Evolutionary conservation across 805 yeast genomes (phyloP).

Genomic region (Saccharomycopsis fodiens): DNA sequence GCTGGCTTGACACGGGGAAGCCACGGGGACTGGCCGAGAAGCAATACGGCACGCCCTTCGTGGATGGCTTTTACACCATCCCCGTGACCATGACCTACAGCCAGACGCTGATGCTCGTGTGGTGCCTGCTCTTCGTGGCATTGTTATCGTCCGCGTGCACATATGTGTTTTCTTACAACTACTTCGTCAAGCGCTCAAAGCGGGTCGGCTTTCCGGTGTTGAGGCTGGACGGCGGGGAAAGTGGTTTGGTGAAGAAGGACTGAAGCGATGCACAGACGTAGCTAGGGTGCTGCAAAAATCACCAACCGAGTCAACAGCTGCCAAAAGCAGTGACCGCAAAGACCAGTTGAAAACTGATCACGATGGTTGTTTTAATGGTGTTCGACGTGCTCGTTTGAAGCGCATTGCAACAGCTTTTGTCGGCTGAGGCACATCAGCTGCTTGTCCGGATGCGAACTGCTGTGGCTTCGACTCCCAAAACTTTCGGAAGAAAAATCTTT

Average conservation of each 20-base stretch:
- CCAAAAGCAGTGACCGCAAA: too few species aligned
- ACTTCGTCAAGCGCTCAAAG: background rate
- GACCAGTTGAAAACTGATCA: too few species aligned
- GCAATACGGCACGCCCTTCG: constrained; percentile 3
- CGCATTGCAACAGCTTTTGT: too few species aligned
- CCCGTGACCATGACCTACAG: constrained; percentile 6
- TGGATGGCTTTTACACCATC: constrained; percentile 10
- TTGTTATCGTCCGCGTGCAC: constrained; percentile 4
- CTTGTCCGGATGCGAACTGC: too few species aligned
- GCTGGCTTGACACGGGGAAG: constrained; percentile 37
- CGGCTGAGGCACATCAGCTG: too few species aligned
- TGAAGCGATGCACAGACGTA: too few species aligned
- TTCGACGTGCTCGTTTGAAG: too few species aligned
- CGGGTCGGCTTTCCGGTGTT: constrained; percentile 4
- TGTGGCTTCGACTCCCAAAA: too few species aligned
- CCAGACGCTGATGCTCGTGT: background rate
- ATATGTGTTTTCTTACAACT: constrained; percentile 8
- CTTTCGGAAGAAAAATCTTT: too few species aligned
- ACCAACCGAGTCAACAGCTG: too few species aligned
- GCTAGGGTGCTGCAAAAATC: too few species aligned
- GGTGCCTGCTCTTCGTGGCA: background rate
- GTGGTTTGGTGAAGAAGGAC: constrained; percentile 10
- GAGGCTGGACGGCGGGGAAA: constrained; percentile 10
- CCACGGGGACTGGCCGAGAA: background rate
- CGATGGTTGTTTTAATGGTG: too few species aligned